Evolutionary conservation across 148 eudicot genomes (phyloP).

Genomic region (Amaranthus hypochondriacus): DNA sequence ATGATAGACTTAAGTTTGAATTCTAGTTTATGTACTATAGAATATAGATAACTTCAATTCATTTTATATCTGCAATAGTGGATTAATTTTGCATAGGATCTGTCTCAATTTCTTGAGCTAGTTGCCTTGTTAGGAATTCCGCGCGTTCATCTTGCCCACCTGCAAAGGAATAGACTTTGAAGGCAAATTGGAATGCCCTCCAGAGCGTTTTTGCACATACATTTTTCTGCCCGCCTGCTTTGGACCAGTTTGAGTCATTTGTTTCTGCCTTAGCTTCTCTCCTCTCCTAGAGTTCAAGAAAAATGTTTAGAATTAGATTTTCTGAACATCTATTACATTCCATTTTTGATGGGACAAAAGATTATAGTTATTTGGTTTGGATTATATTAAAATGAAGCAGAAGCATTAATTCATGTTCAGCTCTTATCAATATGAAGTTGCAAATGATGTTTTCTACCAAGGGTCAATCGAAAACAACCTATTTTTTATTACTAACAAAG

Average conservation of each 20-base stretch:
- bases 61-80: not conserved
- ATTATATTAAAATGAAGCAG: not conserved
- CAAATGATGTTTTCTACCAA: too few species aligned
- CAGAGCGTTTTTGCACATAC: slow-evolving; percentile 65
- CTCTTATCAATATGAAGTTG: not conserved
- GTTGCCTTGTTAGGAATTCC: slow-evolving; percentile 69
- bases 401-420: not conserved
- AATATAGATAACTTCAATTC: not conserved
- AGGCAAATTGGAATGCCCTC: slow-evolving; percentile 95
- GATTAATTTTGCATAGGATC: slow-evolving; percentile 46
- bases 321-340: not conserved
- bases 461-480: too few species aligned
- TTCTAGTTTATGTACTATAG: slow-evolving; percentile 1
- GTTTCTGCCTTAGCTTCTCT: slow-evolving; percentile 50
- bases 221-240: slow-evolving; percentile 43
- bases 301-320: not conserved
- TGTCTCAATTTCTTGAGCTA: slow-evolving; percentile 83
- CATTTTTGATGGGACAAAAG: not conserved
- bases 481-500: too few species aligned
- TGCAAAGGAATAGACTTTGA: slow-evolving; percentile 80
- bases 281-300: slow-evolving; percentile 48
- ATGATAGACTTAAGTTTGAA: not conserved
- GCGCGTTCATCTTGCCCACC: slow-evolving; percentile 99
- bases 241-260: slow-evolving; percentile 36
- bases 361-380: not conserved